Percentiles rank a stretch among this genome's conserved stretches.
These are phyloP conservation scores for Scytalidium sp. DNA, from an alignment of 2,329 filamentous ascomycete genomes.

Conservation along the genomic window DNA sequence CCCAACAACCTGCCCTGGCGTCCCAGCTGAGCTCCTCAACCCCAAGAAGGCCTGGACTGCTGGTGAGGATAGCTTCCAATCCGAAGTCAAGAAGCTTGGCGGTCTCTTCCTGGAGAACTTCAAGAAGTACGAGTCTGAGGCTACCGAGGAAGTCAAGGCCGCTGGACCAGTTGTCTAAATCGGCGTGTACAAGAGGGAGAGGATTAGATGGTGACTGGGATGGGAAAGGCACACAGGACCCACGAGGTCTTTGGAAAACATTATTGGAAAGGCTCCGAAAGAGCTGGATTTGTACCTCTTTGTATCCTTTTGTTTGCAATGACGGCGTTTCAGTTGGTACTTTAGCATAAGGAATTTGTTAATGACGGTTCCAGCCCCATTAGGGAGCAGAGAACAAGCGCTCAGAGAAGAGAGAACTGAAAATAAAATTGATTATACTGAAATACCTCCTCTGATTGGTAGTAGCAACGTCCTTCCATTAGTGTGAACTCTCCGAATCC, in stretches of 20 bases:
- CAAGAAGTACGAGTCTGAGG: conserved; percentile 86
- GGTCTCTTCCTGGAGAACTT: conserved; percentile 95
- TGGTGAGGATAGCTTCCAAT: conserved; percentile 75
- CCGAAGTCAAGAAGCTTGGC: conserved; percentile 88
- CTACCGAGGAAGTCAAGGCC: conserved; percentile 74
- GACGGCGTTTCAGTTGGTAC: not conserved
- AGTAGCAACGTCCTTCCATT: no score
- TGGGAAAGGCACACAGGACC: not conserved
- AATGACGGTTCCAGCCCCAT: not conserved
- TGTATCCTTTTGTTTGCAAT: not conserved
- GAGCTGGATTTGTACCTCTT: not conserved
- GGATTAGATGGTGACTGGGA: not conserved
- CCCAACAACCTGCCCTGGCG: conserved; percentile 86
- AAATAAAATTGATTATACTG: not conserved
- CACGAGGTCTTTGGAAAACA: not conserved
- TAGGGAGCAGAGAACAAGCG: not conserved
- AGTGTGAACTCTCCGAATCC: no score
- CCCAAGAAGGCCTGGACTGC: conserved; percentile 90
- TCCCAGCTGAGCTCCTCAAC: conserved; percentile 91
- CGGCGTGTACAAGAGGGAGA: conserved; percentile 4
- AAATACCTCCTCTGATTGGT: no score
- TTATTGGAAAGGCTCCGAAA: no score
- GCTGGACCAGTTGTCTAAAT: conserved; percentile 47
- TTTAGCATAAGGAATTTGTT: not conserved
- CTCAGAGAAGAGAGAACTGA: not conserved